phyloP scores from a whole-genome alignment of 805 yeast species.

The Zygosaccharomyces bailii region DNA sequence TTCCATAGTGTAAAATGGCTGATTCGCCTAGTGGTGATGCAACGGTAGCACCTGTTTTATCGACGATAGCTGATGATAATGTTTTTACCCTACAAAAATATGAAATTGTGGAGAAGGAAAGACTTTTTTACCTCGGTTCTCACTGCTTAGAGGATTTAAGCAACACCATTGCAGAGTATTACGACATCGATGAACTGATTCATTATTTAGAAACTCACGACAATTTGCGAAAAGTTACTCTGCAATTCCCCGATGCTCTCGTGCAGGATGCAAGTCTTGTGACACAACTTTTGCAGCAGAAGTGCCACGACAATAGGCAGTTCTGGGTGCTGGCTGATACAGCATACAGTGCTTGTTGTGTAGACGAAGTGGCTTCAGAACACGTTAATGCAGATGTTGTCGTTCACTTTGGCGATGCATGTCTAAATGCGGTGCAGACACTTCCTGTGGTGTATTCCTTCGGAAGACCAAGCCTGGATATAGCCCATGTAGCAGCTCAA shows the following conservation, averaged over 20 bases:
- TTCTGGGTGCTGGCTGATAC: conserved; percentile 92
- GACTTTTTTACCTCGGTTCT: conserved; percentile 34
- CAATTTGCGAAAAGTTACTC: conserved; percentile 54
- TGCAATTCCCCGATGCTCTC: conserved; percentile 86
- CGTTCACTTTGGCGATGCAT: conserved; percentile 93
- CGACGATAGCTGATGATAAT: conserved; percentile 67
- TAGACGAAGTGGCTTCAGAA: conserved; percentile 95
- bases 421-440: conserved; percentile 72
- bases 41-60: conserved; percentile 62
- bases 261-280: conserved; percentile 77
- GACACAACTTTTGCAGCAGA: conserved; percentile 49
- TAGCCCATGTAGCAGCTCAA: conserved; percentile 35
- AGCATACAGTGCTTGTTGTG: conserved; percentile 91
- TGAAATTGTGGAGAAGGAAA: conserved; percentile 25
- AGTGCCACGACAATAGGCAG: conserved; percentile 30
- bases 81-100: conserved; percentile 49
- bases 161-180: conserved; percentile 46
- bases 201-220: conserved; percentile 37
- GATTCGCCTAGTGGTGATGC: conserved; percentile 2
- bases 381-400: conserved; percentile 84
- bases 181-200: conserved; percentile 50
- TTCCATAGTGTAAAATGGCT: not conserved
- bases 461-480: conserved; percentile 61
- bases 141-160: conserved; percentile 30
- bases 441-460: conserved; percentile 77